Evolutionary conservation across 768 basidiomycete genomes (phyloP), one percentile per base, ranked within the genome.

Genomic region (Gloeopeniophorella convolvens): DNA sequence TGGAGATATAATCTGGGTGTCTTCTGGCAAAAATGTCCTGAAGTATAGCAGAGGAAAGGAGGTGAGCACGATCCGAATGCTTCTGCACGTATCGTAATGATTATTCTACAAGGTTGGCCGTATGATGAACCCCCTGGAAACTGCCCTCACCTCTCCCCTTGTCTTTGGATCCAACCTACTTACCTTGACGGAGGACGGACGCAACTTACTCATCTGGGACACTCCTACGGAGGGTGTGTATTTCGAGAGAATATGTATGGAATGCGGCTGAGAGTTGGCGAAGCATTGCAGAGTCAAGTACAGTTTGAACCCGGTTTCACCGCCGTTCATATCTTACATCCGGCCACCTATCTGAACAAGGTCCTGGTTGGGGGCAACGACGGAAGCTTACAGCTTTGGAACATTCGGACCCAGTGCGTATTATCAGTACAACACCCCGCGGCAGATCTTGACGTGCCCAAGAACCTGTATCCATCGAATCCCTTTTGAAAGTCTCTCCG

Each of bases 281-380:
- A 54, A 39, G 53, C 18, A 18, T 48, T 51, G n/a, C 74, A 83
- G 42, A 72, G 77, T 3, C 79, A 79, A 3, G 78, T 98, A 41
- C 74, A 81, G 35, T 95, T 99, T 60, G 87, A 92, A 42, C 61
- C 78, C 6, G 81, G 77, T 16, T 98, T 98, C 65, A 85, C 83
- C 1, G 94, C 94, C n/a, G 85, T 80, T 4, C 75, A 74, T 23
- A 71, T 96, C 35, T 73, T 96, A 5, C 96, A 99, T 64, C 96
- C 96, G 2, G 85, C 92, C 1, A 98, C 96, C 11, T 98, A 98
- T 67, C 66, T 99, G 43, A 98, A 99, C 72, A 99, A 99, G 70
- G 74, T 98, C 1, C 72, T 98, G 1, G 78, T 98, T 10, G 80
- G 84, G 3, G 89, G 90, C 59, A 76, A 70, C 48, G 76, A 93